phyloP scores from a whole-genome alignment of 768 basidiomycete species.

The Auricularia auricula-judae region DNA sequence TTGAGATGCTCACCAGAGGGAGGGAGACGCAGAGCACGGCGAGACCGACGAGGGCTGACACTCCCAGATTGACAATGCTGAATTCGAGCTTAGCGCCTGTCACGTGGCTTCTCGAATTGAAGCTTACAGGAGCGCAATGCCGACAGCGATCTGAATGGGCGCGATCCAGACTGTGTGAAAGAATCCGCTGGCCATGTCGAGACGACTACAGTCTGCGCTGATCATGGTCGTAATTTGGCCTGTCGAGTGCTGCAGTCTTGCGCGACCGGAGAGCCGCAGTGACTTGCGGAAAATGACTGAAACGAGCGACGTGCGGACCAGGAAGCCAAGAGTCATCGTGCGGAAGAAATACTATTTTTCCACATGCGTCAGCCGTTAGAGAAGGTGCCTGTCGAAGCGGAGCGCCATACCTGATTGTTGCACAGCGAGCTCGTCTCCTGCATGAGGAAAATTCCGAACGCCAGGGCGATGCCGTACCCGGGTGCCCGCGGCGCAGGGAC shows the following conservation, averaged over 20 bases:
- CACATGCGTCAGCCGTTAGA: too few relatives aligned
- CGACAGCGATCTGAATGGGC: conserved; percentile 51
- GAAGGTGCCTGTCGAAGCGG: too few relatives aligned
- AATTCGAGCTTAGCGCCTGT: not conserved
- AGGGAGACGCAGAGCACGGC: conserved; percentile 17
- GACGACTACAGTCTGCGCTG: conserved; percentile 46
- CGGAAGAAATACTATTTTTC: not conserved
- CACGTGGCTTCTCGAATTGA: not conserved
- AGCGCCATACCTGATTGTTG: not conserved
- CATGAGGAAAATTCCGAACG: conserved; percentile 23
- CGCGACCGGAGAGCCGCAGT: conserved; percentile 49
- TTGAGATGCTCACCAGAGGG: not conserved
- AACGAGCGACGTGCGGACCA: conserved; percentile 19
- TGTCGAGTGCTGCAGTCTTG: conserved; percentile 47
- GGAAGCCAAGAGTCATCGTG: not conserved
- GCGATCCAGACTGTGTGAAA: conserved; percentile 38
- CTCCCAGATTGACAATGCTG: conserved; percentile 37
- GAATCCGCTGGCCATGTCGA: conserved; percentile 37
- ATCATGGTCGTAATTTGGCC: conserved; percentile 68
- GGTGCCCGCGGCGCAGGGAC: conserved; percentile 33
- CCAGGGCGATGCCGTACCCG: conserved; percentile 53
- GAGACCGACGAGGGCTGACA: conserved; percentile 58
- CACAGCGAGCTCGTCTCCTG: conserved; percentile 2
- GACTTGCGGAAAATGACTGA: conserved; percentile 54
- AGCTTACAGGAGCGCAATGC: conserved; percentile 39